Evolutionary conservation across 208 protist species (phyloP).

Genomic region (Leishmania martiniquensis): DNA sequence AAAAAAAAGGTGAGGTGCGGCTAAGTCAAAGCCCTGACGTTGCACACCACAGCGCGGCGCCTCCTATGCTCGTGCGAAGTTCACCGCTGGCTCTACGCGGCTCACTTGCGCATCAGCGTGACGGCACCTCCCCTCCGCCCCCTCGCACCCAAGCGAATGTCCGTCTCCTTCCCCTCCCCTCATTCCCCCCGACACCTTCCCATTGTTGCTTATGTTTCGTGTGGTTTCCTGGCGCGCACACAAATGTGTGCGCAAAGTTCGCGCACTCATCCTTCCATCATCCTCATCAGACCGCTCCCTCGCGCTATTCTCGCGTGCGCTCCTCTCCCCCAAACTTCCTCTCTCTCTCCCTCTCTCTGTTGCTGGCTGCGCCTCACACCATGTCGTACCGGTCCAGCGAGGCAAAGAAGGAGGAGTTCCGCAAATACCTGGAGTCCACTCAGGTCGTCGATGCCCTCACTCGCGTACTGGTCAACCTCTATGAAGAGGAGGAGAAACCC

Average conservation of each 20-base stretch:
- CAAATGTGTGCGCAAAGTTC: not conserved
- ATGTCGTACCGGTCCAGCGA: constrained; percentile 94
- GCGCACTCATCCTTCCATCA: too few relatives aligned
- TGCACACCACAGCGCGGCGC: not conserved
- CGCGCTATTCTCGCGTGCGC: not conserved
- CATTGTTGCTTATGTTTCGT: not conserved
- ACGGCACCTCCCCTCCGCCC: not conserved
- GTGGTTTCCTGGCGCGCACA: not conserved
- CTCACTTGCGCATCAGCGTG: not conserved
- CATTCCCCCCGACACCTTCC: not conserved
- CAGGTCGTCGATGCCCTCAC: constrained; percentile 94
- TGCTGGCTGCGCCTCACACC: not conserved
- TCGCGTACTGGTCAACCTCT: constrained; percentile 92
- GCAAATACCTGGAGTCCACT: constrained; percentile 93
- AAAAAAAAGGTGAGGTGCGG: not conserved
- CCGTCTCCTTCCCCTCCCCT: not conserved
- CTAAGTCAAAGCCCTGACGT: not conserved
- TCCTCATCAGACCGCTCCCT: not conserved
- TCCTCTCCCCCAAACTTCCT: not conserved
- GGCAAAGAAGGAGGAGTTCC: constrained; percentile 96
- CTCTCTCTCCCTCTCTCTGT: not conserved
- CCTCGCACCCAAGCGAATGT: not conserved
- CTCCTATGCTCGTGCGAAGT: not conserved
- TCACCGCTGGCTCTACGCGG: not conserved
- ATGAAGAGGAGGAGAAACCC: constrained; percentile 94